These are phyloP conservation scores for Ambrosiella cleistominuta DNA, from an alignment of 2,329 filamentous ascomycete genomes.

Conservation along the genomic window DNA sequence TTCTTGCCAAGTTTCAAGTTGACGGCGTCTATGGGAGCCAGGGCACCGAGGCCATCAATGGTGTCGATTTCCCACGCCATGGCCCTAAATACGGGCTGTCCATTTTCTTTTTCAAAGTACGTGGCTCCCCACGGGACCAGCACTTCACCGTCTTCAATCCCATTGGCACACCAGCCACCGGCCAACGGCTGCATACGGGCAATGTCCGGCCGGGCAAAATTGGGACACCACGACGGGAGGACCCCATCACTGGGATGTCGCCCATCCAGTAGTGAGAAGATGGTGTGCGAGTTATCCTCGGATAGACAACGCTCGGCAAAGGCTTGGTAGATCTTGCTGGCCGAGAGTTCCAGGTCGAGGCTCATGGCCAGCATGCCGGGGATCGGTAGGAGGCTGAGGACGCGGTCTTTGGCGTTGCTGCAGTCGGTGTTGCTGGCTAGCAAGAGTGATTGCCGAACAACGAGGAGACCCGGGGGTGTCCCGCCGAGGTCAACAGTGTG, in stretches of 20 bases:
- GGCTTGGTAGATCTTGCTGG: slow-evolving; percentile 5
- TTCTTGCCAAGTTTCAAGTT: slow-evolving; percentile 4
- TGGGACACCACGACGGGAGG: slow-evolving; percentile 11
- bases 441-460: slow-evolving; percentile 3
- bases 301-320: slow-evolving; percentile 10
- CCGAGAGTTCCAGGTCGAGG: neutral
- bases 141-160: slow-evolving; percentile 7
- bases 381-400: slow-evolving; percentile 7
- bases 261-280: slow-evolving; percentile 9
- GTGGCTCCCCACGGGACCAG: slow-evolving; percentile 10
- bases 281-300: slow-evolving; percentile 7
- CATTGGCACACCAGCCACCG: slow-evolving; percentile 9
- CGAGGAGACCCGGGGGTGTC: neutral
- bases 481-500: neutral
- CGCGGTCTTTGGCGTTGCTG: slow-evolving; percentile 5
- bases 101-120: slow-evolving; percentile 10
- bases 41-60: slow-evolving; percentile 9
- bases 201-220: slow-evolving; percentile 7
- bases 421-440: slow-evolving; percentile 9
- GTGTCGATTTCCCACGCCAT: slow-evolving; percentile 11
- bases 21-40: slow-evolving; percentile 5
- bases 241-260: slow-evolving; percentile 5
- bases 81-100: slow-evolving; percentile 5
- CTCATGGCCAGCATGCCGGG: slow-evolving; percentile 8
- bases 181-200: slow-evolving; percentile 2